phyloP scores from a whole-genome alignment of 345 rosid genomes.

The Iberis pinnata region DNA sequence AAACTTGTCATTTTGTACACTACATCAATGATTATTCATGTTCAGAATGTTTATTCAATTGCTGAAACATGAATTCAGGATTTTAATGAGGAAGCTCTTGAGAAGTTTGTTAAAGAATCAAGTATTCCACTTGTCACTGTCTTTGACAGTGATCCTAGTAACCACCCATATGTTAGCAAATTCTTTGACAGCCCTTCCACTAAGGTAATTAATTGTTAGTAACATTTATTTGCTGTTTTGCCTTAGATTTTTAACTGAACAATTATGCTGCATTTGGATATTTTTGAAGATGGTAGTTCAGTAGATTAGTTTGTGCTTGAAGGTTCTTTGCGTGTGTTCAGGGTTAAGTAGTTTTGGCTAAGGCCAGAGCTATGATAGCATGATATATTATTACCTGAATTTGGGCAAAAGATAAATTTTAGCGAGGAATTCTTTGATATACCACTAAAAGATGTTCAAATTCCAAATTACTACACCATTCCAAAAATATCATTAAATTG shows the following conservation, averaged over 20 bases:
- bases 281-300: not conserved
- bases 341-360: not conserved
- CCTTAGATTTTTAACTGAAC: no score
- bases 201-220: not conserved
- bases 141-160: constrained; percentile 61
- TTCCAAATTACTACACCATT: no score
- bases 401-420: no score
- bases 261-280: no score
- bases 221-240: no score
- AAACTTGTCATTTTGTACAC: not conserved
- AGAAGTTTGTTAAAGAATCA: constrained; percentile 72
- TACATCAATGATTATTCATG: constrained; percentile 1
- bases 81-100: constrained; percentile 60
- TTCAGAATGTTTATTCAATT: not conserved
- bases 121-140: constrained; percentile 70
- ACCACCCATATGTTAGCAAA: constrained; percentile 59
- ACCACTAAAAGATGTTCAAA: no score
- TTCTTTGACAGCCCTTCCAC: constrained; percentile 40
- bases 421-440: no score
- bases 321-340: not conserved
- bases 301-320: constrained; percentile 2
- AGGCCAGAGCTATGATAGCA: no score
- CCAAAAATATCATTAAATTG: no score
- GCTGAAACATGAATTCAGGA: constrained; percentile 43
- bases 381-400: no score